These are phyloP conservation scores for Anastatica hierochuntica DNA, from an alignment of 345 rosid species.

Conservation along the genomic window DNA sequence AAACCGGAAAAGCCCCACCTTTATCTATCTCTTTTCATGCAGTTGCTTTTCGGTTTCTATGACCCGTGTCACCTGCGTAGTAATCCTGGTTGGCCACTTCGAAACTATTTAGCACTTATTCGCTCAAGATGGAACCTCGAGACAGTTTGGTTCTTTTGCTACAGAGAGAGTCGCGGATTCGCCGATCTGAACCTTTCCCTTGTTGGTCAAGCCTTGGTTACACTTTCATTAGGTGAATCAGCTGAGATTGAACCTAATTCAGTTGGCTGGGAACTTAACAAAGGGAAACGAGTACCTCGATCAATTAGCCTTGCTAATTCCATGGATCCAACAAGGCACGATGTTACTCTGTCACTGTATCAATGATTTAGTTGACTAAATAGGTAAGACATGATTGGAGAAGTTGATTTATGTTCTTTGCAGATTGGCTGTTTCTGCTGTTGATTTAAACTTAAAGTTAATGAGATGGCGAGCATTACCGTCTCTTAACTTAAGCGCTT, in stretches of 20 bases:
- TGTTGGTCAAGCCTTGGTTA: conserved; percentile 62
- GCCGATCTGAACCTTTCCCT: conserved; percentile 75
- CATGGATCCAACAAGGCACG: conserved; percentile 81
- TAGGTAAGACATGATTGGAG: too few species aligned
- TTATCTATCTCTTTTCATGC: too few species aligned
- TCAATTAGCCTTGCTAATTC: conserved; percentile 79
- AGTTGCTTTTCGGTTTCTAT: conserved; percentile 81
- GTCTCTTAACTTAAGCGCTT: conserved; percentile 58
- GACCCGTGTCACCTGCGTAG: conserved; percentile 86
- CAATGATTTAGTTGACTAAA: too few species aligned
- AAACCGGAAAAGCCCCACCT: too few species aligned
- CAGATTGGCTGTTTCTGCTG: conserved; percentile 88
- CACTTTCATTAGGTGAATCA: conserved; percentile 55
- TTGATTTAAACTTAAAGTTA: conserved; percentile 87
- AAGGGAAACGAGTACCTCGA: conserved; percentile 48
- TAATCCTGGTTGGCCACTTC: conserved; percentile 97
- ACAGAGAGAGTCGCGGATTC: conserved; percentile 85
- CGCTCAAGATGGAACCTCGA: conserved; percentile 64
- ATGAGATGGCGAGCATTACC: conserved; percentile 99
- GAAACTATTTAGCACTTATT: conserved; percentile 76
- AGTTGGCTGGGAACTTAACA: conserved; percentile 88
- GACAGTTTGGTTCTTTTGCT: conserved; percentile 61
- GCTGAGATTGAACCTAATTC: conserved; percentile 45
- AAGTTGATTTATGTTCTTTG: conserved; percentile 3
- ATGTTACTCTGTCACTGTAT: neutral